Evolutionary conservation across 208 protist genomes (phyloP), one percentile per base, ranked within the genome.

Genomic region (Leishmania martiniquensis): DNA sequence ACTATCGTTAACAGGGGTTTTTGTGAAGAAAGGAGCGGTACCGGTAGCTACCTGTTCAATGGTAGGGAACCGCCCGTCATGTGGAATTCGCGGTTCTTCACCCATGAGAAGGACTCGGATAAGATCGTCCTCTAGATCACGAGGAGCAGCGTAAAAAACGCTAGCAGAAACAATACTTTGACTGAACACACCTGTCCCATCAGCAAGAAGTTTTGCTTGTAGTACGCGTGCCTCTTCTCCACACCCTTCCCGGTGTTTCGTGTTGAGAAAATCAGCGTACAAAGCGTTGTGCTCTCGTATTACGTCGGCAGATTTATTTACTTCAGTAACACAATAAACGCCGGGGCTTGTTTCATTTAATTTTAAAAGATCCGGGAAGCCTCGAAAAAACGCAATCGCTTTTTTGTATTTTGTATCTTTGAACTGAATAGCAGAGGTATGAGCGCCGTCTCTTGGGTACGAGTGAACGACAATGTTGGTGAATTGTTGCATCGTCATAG

Each of bases 351-450:
- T 69, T 78, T 95, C 90, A 12, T 70, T 51, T 60, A 96, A 79
- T 25, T 60, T 87, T 15, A 96, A 34, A 15, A 87, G 66, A 20
- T 95, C 88, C 15, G 63, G 67, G 52, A 85, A 78, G 12, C 54
- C 59, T 54, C 78, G 45, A 57, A 93, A 86, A 78, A 87, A 95
- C 0, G 76, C 29, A 42, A 96, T 79, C 5, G 86, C 83, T 17
- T 89, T 92, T 76, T 95, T 96, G 84, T 92, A 86, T 67, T 75
- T 86, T 29, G 93, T 96, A 32, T 88, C 66, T 69, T 93, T 92
- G 75, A 94, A 90, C 74, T 93, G 83, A 81, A 95, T 84, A 4
- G 79, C 65, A 15, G 66, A 59, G 22, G 78, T 52, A 39, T 81
- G 57, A 2, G 51, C 77, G 20, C 80, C 81, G 59, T 87, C 77